Base-by-base conservation (phyloP, 805 yeast species). In the Candida argentea region DNA sequence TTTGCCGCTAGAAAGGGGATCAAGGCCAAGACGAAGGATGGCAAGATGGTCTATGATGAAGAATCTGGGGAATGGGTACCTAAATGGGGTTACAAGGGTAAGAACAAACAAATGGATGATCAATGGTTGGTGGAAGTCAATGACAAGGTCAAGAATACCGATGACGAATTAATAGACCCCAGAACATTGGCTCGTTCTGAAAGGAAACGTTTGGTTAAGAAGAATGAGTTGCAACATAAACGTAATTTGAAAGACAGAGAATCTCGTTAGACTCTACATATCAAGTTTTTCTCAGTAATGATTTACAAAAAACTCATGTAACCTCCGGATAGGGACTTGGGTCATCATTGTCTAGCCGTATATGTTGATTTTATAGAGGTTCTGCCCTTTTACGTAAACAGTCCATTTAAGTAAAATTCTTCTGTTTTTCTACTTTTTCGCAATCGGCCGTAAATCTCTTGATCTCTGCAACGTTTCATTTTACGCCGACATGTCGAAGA, bases 61-160 rank as follows among this genome's bases (percentile, higher is more conserved):
- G 91, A 71, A 18, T 60, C 72, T 17, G 87, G 89, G 28, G 87
- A 86, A 57, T 91, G 98, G 98, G 95, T 80, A 36, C 89, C 94
- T 44, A 89, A 86, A 57, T 91, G 98, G 98, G 99, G 99, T 35
- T 89, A 80, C 64, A 78, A 81, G 40, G 97, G 97, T 48, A 74
- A 75, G 57, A 91, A 91, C 58, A 89, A 91, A 61, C 73, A 75
- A 31, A 48, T 76, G 42, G 97, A 89, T 46, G 61, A 69, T 46
- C 96, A 91, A 57, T 91, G 98, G 98, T 67, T 85, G 48, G 96
- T 89, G 33, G 99, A 91, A 59, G 82, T 89, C 35, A 83, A 84
- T 34, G 93, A 82, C 29, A 69, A 76, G 42, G 76, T 67, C 16
- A 67, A 70, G 47, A 53, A 55, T 30, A 57, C 65, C 18, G 49